phyloP scores from a whole-genome alignment of 73 alveolate species.

The Symbiodinium natans region DNA sequence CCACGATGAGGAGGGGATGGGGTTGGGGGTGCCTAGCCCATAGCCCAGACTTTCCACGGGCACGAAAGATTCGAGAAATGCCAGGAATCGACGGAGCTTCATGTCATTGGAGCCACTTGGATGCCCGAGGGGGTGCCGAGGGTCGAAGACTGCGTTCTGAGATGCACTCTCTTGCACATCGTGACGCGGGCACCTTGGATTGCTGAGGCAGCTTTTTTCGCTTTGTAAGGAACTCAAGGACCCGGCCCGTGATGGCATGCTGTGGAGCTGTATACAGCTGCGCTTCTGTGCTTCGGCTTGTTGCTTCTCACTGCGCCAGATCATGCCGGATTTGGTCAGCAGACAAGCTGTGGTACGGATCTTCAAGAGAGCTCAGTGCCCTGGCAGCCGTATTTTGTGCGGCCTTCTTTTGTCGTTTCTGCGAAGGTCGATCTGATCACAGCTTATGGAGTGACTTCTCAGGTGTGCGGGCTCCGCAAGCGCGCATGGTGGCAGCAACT shows the following conservation, averaged over 20 bases:
- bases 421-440: not conserved
- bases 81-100: slow-evolving; percentile 70
- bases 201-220: slow-evolving; percentile 33
- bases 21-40: not conserved
- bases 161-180: not conserved
- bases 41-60: not conserved
- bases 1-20: slow-evolving; percentile 19
- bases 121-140: not conserved
- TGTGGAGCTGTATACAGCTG: no score
- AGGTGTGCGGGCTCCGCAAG: slow-evolving; percentile 68
- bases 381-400: not conserved
- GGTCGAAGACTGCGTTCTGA: no score
- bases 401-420: not conserved
- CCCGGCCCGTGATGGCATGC: not conserved
- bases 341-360: slow-evolving; percentile 75
- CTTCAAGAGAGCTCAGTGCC: slow-evolving; percentile 77
- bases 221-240: slow-evolving; percentile 54
- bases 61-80: not conserved
- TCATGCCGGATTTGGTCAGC: slow-evolving; percentile 78
- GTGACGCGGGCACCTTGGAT: not conserved
- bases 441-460: no score
- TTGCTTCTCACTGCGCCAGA: not conserved
- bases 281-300: not conserved
- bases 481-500: slow-evolving; percentile 69
- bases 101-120: slow-evolving; percentile 50